Evolutionary conservation across 495 filamentous ascomycete genomes (phyloP).

Genomic region (Annulohypoxylon bovei): DNA sequence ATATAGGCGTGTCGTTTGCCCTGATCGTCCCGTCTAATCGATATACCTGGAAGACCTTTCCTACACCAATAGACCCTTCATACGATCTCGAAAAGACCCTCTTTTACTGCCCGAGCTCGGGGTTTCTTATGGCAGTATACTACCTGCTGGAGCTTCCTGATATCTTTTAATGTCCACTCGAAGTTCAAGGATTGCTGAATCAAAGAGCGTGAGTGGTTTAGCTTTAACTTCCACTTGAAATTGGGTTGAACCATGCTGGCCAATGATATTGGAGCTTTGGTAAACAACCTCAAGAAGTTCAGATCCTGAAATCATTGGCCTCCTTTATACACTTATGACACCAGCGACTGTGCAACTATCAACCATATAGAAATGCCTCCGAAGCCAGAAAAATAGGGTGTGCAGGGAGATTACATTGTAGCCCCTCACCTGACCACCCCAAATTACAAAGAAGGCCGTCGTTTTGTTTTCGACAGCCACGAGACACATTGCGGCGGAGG

Average conservation of each 20-base stretch:
- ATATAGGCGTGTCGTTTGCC: too few species aligned
- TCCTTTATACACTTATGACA: neutral
- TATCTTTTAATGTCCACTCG: neutral
- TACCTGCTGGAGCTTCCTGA: too few species aligned
- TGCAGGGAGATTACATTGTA: neutral
- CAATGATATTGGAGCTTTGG: neutral
- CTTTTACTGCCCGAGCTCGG: too few species aligned
- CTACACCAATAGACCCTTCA: too few species aligned
- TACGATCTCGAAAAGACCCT: too few species aligned
- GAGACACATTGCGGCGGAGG: neutral
- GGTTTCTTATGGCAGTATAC: too few species aligned
- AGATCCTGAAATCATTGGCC: neutral
- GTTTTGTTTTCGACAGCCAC: conserved; percentile 2
- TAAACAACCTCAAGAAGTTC: neutral
- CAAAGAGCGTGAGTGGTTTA: neutral
- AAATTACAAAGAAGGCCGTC: conserved; percentile 3
- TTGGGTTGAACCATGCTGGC: neutral
- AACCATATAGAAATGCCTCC: neutral
- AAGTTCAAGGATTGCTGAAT: neutral
- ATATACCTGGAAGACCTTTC: too few species aligned
- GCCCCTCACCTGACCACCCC: neutral
- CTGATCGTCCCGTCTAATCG: too few species aligned
- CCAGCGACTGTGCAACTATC: neutral
- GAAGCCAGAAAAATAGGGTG: neutral
- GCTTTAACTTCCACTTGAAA: neutral